Evolutionary conservation across 768 basidiomycete genomes (phyloP).

Genomic region (Kwoniella europaea): DNA sequence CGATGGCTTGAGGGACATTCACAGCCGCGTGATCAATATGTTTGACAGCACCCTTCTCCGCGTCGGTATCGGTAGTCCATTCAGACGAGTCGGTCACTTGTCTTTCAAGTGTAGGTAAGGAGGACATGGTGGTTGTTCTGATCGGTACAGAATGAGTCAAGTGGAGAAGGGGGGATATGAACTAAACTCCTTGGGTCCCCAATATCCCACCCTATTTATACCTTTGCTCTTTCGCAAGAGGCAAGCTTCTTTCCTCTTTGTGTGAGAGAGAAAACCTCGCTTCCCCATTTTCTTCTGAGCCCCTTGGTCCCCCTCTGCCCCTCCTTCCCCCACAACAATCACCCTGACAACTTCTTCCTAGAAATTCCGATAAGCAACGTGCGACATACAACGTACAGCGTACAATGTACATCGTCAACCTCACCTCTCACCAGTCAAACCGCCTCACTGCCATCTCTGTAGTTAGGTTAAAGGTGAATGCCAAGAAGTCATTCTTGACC

Average conservation of each 20-base stretch:
- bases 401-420: too few species aligned
- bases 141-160: neutral
- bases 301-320: too few species aligned
- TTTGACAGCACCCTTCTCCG: slow-evolving; percentile 44
- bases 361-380: too few species aligned
- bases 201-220: neutral
- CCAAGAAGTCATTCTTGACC: neutral
- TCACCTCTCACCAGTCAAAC: too few species aligned
- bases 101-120: slow-evolving; percentile 11
- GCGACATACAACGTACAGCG: too few species aligned
- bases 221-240: neutral
- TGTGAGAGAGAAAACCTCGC: too few species aligned
- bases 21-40: slow-evolving; percentile 30
- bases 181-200: neutral
- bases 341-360: too few species aligned
- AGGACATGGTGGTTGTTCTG: slow-evolving; percentile 10
- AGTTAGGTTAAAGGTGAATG: neutral
- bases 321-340: too few species aligned
- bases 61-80: slow-evolving; percentile 30
- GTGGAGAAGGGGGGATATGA: neutral
- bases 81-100: slow-evolving; percentile 36
- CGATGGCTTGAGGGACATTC: slow-evolving; percentile 34
- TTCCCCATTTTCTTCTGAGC: too few species aligned
- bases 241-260: too few species aligned
- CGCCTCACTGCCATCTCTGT: too few species aligned